A percentile compares a stretch with the other conserved stretches of the same genome.
These are phyloP conservation scores for Exutisphaerella laricina DNA, from an alignment of 2,329 filamentous ascomycete species.

Conservation along the genomic window DNA sequence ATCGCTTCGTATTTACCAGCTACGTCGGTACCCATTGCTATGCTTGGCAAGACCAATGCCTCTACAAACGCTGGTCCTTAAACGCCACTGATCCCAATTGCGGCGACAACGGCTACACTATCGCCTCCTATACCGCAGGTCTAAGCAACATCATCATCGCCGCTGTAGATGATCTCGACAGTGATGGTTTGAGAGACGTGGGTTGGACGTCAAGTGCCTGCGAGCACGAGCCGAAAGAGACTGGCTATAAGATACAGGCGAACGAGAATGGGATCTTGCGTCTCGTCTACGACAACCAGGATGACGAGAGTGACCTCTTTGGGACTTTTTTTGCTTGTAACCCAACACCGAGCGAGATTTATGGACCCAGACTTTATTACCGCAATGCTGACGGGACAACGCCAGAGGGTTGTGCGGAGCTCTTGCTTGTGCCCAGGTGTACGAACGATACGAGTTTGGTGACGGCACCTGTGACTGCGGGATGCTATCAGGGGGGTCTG, in stretches of 20 bases:
- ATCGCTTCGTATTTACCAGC: slow-evolving; percentile 9
- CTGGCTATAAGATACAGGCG: slow-evolving; percentile 1
- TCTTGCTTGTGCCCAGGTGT: slow-evolving; percentile 12
- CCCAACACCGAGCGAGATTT: slow-evolving; percentile 5
- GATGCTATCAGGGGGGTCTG: slow-evolving; percentile 3
- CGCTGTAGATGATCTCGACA: slow-evolving; percentile 4
- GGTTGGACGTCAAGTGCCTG: slow-evolving; percentile 7
- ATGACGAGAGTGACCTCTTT: slow-evolving; percentile 4
- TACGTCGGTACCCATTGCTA: slow-evolving; percentile 10
- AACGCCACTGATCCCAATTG: slow-evolving; percentile 8
- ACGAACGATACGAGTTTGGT: neutral
- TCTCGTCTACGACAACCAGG: slow-evolving; percentile 8
- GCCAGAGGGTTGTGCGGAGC: slow-evolving; percentile 10
- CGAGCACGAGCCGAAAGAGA: slow-evolving; percentile 1
- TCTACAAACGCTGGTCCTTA: slow-evolving; percentile 5
- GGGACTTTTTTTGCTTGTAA: slow-evolving; percentile 10
- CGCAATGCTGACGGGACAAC: slow-evolving; percentile 3
- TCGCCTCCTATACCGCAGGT: neutral
- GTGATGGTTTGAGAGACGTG: slow-evolving; percentile 2
- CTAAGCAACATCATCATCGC: slow-evolving; percentile 7
- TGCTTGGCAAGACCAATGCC: slow-evolving; percentile 9
- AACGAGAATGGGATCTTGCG: slow-evolving; percentile 5
- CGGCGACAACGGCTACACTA: slow-evolving; percentile 7
- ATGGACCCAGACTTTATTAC: slow-evolving; percentile 10
- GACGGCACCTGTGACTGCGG: neutral